Conservation (phyloP, 2,329 filamentous ascomycete genomes). For the Raffaelea arxii region DNA sequence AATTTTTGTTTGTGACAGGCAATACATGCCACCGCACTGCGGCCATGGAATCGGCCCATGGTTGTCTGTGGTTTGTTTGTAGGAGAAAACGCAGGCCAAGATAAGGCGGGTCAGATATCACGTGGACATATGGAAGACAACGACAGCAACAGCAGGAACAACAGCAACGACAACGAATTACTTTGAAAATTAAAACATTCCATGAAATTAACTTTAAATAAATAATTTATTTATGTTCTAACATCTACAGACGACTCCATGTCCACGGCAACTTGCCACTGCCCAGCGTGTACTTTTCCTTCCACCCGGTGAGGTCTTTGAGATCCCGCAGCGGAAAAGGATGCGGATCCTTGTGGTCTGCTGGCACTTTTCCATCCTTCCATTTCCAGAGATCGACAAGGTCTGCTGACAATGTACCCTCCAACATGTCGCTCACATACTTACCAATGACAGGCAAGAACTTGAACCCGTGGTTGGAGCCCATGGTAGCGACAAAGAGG, state of each 20-base stretch:
- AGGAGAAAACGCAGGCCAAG: too few relatives aligned
- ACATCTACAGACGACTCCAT: conserved; percentile 14
- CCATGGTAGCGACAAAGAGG: conserved; percentile 53
- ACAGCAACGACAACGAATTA: too few relatives aligned
- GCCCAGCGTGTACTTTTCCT: conserved; percentile 8
- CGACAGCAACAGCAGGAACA: too few relatives aligned
- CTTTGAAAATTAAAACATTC: too few relatives aligned
- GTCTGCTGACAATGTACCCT: conserved; percentile 25
- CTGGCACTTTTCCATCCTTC: conserved; percentile 13
- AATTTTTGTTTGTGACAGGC: conserved; percentile 12
- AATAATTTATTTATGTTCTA: too few relatives aligned
- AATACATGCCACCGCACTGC: conserved; percentile 11
- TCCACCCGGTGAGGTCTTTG: conserved; percentile 13
- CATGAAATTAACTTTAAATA: too few relatives aligned
- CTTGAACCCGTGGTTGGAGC: conserved; percentile 60
- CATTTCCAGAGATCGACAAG: conserved; percentile 36
- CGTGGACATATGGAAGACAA: too few relatives aligned
- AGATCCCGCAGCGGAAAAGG: conserved; percentile 13
- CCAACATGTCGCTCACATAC: conserved; percentile 49
- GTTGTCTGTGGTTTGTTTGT: too few relatives aligned
- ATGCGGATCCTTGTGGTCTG: conserved; percentile 13
- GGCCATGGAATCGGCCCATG: conserved; percentile 7
- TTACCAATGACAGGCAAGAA: conserved; percentile 56
- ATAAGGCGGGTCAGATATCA: too few relatives aligned
- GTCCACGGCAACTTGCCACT: conserved; percentile 14